Evolutionary conservation across 2,329 filamentous ascomycete species (phyloP), one percentile per base, ranked within the genome.

Genomic region (Orbilia oligospora): DNA sequence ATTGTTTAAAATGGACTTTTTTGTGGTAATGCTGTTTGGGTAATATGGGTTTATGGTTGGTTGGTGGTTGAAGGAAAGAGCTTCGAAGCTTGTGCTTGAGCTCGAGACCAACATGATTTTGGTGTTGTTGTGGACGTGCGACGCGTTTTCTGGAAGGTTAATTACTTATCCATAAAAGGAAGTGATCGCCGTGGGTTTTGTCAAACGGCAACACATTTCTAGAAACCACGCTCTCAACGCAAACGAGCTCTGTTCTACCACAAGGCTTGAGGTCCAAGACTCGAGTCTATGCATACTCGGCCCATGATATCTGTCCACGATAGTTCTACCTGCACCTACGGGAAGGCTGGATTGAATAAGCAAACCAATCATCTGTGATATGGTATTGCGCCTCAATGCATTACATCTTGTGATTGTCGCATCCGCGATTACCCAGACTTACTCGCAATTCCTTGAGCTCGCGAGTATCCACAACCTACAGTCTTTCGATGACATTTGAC

Each of bases 151-250:
- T 33, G 33, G 49, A 46, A 53, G n/a, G 61, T 30, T 48, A 70
- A 76, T 70, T 65, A 76, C n/a, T 58, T 55, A 38, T 51, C 48
- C 61, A 49, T 51, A 70, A 70, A 8, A 18, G 51, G 66, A 58
- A 70, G 12, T 14, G 56, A 46, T 44, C 22, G 1, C 24, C 36
- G 33, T 9, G 14, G 27, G 3, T 30, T 1, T 14, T 9, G 30
- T 36, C 56, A 61, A 48, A 44, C 20, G 30, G 51, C 41, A 55
- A 61, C 51, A 63, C 44, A 61, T 53, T n/a, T 38, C 33, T 41
- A 30, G 30, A 30, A 46, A 71, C 44, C 55, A 61, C 27, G 18
- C 14, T 18, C 38, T 58, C 70, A 58, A 66, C 58, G 51, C 70
- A 41, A 38, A 38, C 41, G 9, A 46, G 9, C 5, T 5, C 38